A percentile compares a stretch with the other conserved stretches of the same genome.
Conservation (phyloP, 1,284 basidiomycete species). For the Rhodotorula sp. region DNA sequence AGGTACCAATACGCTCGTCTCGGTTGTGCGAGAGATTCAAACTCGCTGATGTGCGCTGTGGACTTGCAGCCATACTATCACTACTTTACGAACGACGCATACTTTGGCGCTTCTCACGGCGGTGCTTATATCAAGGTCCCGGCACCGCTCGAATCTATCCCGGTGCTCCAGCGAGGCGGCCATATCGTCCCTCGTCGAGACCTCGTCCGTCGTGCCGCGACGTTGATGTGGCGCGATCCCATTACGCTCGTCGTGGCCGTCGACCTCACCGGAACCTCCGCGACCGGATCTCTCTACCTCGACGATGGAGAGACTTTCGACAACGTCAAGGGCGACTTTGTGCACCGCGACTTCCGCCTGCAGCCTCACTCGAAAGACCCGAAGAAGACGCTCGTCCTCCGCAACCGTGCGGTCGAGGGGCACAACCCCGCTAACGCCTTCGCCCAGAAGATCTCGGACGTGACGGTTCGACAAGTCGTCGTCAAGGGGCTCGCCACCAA, state of each 20-base stretch:
- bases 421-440: constrained; percentile 60
- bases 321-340: constrained; percentile 72
- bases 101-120: constrained; percentile 64
- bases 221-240: constrained; percentile 86
- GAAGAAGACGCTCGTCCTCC: constrained; percentile 55
- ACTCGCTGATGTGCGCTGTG: background rate
- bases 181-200: constrained; percentile 83
- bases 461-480: constrained; percentile 75
- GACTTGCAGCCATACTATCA: constrained; percentile 79
- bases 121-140: constrained; percentile 66
- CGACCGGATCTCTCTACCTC: constrained; percentile 83
- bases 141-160: constrained; percentile 74
- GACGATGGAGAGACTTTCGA: constrained; percentile 89
- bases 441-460: constrained; percentile 62
- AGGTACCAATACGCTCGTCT: constrained; percentile 54
- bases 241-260: constrained; percentile 87
- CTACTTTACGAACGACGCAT: constrained; percentile 71
- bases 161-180: constrained; percentile 87
- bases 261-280: constrained; percentile 59
- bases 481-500: constrained; percentile 68
- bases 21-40: background rate
- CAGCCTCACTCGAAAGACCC: constrained; percentile 39
- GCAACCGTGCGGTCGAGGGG: constrained; percentile 57
- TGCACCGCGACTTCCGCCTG: constrained; percentile 76
- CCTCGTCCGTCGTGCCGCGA: constrained; percentile 78